Base-by-base conservation (phyloP, 176 grass and related monocot genomes). In the Pontederia paniculata region DNA sequence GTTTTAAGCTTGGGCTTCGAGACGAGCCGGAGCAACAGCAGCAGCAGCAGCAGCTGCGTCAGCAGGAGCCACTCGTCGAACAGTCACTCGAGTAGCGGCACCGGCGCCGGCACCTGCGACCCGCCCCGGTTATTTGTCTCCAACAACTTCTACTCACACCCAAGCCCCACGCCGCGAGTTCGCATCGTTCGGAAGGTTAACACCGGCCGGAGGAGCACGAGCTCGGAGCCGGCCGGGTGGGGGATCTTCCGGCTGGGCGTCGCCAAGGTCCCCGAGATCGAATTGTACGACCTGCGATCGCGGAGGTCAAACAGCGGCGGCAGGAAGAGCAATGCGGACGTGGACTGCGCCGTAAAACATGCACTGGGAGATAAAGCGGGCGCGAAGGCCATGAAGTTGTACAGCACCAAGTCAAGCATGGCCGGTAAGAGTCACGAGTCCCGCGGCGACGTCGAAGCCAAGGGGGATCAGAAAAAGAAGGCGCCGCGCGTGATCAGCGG, bases 151-250 rank as follows among this genome's bases (percentile, higher is more conserved):
- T 83, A 76, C 79, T 58, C 76, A 21, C 79, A 79, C 50, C 84
- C 79, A 22, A 88, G 84, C 72, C 84, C 84, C 16, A 83, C 76
- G 45, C 84, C 84, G 44, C 79, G 72, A 69, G 72, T 79, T 9
- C 84, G 72, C 4, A 65, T 63, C 17, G 31, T 54, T 6, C 58
- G 72, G 5, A 47, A 9, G 17, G 0, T 10, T 3, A 41, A 41
- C 17, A 41, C 66, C 1, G 68, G 72, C 17, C 76, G 79, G 8
- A 83, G 62, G 79, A 83, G 68, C 37, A 68, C 64, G 31, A 76
- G 72, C 12, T 69, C 76, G 2, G 63, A 45, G 47, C 61, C 72
- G 8, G 59, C 79, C 2, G 22, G 63, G 2, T 83, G 84, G 84
- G 64, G 76, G 17, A 11, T 83, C 54, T 15, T 88, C 0, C 79